Percentiles rank a stretch among this genome's conserved stretches.
Conservation (phyloP, 2,329 filamentous ascomycete genomes). For the Talaromyces sp. region DNA sequence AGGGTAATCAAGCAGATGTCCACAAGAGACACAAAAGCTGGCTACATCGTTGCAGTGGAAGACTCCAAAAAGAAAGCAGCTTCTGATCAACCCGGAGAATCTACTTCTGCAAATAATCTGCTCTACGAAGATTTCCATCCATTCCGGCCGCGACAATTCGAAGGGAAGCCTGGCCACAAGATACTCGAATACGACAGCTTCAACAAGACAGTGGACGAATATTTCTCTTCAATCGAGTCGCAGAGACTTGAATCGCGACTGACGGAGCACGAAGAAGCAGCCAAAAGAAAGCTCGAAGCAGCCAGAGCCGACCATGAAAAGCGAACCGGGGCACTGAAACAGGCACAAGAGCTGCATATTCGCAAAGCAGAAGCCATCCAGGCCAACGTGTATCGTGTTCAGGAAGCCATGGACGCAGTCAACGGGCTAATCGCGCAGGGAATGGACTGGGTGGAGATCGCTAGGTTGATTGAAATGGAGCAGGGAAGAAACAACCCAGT, state of each 20-base stretch:
- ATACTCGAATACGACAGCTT: conserved; percentile 77
- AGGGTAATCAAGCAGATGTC: conserved; percentile 65
- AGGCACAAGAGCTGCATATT: conserved; percentile 74
- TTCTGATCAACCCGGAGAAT: conserved; percentile 28
- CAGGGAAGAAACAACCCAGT: conserved; percentile 76
- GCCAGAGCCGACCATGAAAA: conserved; percentile 78
- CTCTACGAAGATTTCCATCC: conserved; percentile 96
- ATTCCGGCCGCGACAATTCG: conserved; percentile 77
- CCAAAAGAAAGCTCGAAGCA: conserved; percentile 79
- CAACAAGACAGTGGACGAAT: conserved; percentile 91
- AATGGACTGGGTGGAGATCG: conserved; percentile 97
- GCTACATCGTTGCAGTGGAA: conserved; percentile 79
- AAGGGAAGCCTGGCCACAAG: conserved; percentile 57
- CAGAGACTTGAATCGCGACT: conserved; percentile 83
- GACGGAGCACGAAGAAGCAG: conserved; percentile 72
- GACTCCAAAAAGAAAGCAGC: conserved; percentile 24
- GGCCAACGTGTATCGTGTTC: conserved; percentile 82
- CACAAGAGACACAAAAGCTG: conserved; percentile 59
- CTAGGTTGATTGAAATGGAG: conserved; percentile 79
- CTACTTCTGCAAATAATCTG: conserved; percentile 35
- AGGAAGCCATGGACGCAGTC: conserved; percentile 87
- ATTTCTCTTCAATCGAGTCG: conserved; percentile 93
- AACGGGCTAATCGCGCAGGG: conserved; percentile 88
- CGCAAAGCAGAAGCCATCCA: conserved; percentile 87
- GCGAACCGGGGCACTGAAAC: conserved; percentile 75